phyloP scores from a whole-genome alignment of 192 early-diverging fungal species.

The Coemansia guatemalensis region DNA sequence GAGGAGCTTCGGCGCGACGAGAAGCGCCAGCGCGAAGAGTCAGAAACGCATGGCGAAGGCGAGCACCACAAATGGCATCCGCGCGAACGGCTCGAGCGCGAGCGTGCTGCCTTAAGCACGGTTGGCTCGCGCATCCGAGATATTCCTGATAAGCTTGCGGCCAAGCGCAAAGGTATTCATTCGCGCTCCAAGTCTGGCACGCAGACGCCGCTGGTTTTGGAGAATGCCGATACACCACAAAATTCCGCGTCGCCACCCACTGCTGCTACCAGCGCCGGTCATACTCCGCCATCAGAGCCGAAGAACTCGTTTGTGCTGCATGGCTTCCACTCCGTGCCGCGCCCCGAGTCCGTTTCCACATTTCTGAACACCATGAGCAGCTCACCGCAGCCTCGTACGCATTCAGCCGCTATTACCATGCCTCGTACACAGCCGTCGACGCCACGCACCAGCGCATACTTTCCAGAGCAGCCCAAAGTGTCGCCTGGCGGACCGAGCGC shows the following conservation, averaged over 20 bases:
- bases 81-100: conserved; percentile 3
- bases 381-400: conserved; percentile 1
- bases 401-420: conserved; percentile 3
- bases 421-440: conserved; percentile 14
- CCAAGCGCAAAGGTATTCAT: conserved; percentile 16
- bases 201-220: conserved; percentile 11
- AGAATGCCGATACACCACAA: background rate
- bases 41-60: background rate
- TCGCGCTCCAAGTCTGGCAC: conserved; percentile 7
- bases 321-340: conserved; percentile 32
- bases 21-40: conserved; percentile 19
- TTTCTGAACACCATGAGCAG: conserved; percentile 15
- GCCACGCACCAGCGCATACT: conserved; percentile 5
- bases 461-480: background rate
- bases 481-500: conserved; percentile 8
- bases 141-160: conserved; percentile 23
- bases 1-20: conserved; percentile 14
- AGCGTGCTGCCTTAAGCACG: background rate
- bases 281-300: background rate
- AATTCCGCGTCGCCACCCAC: background rate
- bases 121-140: conserved; percentile 29
- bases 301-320: conserved; percentile 34
- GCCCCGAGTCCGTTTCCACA: conserved; percentile 33
- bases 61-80: conserved; percentile 2
- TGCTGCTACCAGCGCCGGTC: background rate